Percentiles rank a stretch among this genome's conserved stretches.
Evolutionary conservation across 78 protist genomes (phyloP).

Genomic region (Polysphondylium violaceum): DNA sequence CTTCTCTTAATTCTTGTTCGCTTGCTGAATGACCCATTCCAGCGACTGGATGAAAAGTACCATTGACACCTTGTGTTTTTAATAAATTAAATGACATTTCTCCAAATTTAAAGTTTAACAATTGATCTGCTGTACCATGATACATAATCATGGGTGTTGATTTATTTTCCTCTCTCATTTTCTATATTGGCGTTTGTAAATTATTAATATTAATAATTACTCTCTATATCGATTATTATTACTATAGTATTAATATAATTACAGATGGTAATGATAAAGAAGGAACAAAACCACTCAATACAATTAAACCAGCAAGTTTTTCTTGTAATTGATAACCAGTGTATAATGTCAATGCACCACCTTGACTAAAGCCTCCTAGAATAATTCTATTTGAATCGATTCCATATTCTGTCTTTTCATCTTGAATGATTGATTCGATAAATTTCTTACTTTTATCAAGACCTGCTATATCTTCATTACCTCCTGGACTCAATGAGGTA

Average conservation of each 20-base stretch:
- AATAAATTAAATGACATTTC: neutral
- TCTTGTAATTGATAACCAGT: neutral
- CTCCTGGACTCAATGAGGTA: constrained; percentile 5
- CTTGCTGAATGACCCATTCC: neutral
- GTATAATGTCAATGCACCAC: neutral
- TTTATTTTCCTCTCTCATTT: neutral
- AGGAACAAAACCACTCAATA: constrained; percentile 28
- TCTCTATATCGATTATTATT: too few species aligned
- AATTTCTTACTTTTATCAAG: neutral
- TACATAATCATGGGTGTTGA: constrained; percentile 1
- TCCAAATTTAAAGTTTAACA: neutral
- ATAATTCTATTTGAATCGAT: constrained; percentile 2
- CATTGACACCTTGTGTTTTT: neutral
- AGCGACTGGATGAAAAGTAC: neutral
- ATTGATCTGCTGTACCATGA: constrained; percentile 6
- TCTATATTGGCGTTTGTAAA: too few species aligned
- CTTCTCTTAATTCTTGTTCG: constrained; percentile 1
- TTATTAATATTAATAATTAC: too few species aligned
- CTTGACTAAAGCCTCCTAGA: constrained; percentile 11
- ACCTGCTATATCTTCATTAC: neutral
- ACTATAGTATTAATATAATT: too few species aligned
- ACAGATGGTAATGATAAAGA: neutral
- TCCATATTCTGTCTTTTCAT: neutral
- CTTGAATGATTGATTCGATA: neutral
- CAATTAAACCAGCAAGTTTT: neutral